These are phyloP conservation scores for Nemania sp. DNA, from an alignment of 2,329 filamentous ascomycete species.

Conservation along the genomic window DNA sequence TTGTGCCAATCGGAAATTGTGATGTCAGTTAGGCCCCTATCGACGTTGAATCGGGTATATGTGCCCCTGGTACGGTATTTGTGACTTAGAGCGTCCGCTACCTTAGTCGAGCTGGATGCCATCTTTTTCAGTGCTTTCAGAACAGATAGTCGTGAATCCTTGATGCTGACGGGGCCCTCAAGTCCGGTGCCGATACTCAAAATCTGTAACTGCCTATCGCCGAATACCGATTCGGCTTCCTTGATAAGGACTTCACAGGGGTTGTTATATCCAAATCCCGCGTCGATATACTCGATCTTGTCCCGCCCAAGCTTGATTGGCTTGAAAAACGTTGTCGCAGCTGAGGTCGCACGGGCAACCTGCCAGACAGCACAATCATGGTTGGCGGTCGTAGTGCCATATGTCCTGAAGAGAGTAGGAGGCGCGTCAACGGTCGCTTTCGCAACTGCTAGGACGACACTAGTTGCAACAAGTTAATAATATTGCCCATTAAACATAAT, in stretches of 20 bases:
- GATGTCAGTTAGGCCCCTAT: constrained; percentile 35
- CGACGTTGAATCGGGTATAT: constrained; percentile 39
- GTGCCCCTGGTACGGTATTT: constrained; percentile 25
- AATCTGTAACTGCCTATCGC: constrained; percentile 19
- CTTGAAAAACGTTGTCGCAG: constrained; percentile 40
- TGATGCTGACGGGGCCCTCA: constrained; percentile 29
- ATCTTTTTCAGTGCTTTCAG: constrained; percentile 30
- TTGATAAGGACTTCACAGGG: constrained; percentile 38
- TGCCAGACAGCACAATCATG: constrained; percentile 39
- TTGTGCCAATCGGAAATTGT: constrained; percentile 37
- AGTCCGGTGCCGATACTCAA: constrained; percentile 39
- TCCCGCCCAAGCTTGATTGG: constrained; percentile 37
- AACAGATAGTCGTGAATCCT: constrained; percentile 24
- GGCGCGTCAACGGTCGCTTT: constrained; percentile 36
- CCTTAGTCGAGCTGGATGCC: constrained; percentile 25
- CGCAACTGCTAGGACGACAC: constrained; percentile 31
- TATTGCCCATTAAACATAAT: too few relatives aligned
- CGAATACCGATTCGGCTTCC: constrained; percentile 36
- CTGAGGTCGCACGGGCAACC: constrained; percentile 38
- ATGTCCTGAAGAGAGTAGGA: constrained; percentile 38
- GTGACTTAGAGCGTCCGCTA: constrained; percentile 22
- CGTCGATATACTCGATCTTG: constrained; percentile 38
- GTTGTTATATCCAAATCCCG: constrained; percentile 42
- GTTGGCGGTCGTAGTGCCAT: constrained; percentile 28
- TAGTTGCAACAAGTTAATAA: too few relatives aligned